Percentiles rank a stretch among this genome's conserved stretches.
phyloP scores from a whole-genome alignment of 1,284 basidiomycete genomes.

The Amylostereum chailletii region DNA sequence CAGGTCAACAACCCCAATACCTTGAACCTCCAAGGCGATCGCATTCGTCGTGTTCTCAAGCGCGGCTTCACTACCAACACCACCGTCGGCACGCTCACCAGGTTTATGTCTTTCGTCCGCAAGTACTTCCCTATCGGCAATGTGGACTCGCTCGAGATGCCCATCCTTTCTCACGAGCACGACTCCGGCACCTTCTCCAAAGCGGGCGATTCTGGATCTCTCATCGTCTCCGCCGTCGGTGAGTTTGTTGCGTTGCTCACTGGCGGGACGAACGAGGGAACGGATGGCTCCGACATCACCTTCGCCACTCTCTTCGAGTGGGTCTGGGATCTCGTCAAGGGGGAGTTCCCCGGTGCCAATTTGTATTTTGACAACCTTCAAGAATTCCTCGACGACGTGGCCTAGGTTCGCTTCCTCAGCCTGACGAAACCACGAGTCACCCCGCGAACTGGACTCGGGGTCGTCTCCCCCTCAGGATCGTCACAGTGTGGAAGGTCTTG shows the following conservation, averaged over 20 bases:
- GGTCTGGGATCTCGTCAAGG: slow-evolving; percentile 21
- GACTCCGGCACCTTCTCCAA: slow-evolving; percentile 21
- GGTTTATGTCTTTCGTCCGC: slow-evolving; percentile 20
- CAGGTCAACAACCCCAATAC: slow-evolving; percentile 19
- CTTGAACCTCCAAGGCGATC: slow-evolving; percentile 15
- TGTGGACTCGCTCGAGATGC: slow-evolving; percentile 20
- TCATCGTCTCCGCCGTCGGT: slow-evolving; percentile 19
- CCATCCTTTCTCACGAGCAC: slow-evolving; percentile 17
- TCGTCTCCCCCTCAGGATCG: no score
- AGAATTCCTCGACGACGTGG: slow-evolving; percentile 6
- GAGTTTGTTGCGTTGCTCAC: slow-evolving; percentile 23
- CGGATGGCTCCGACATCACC: slow-evolving; percentile 19
- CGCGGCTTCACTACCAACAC: slow-evolving; percentile 18
- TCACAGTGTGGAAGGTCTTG: no score
- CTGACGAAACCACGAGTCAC: no score
- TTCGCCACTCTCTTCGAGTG: slow-evolving; percentile 23
- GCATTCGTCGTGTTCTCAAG: slow-evolving; percentile 24
- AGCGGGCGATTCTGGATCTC: slow-evolving; percentile 26
- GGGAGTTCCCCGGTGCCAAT: slow-evolving; percentile 18
- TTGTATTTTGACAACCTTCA: slow-evolving; percentile 13
- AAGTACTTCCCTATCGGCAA: slow-evolving; percentile 17
- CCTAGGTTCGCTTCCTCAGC: neutral
- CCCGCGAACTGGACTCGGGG: no score
- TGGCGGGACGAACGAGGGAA: slow-evolving; percentile 15
- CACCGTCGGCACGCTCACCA: slow-evolving; percentile 20